These are phyloP conservation scores for Yueomyces sp. DNA, from an alignment of 805 yeast genomes.

Conservation along the genomic window DNA sequence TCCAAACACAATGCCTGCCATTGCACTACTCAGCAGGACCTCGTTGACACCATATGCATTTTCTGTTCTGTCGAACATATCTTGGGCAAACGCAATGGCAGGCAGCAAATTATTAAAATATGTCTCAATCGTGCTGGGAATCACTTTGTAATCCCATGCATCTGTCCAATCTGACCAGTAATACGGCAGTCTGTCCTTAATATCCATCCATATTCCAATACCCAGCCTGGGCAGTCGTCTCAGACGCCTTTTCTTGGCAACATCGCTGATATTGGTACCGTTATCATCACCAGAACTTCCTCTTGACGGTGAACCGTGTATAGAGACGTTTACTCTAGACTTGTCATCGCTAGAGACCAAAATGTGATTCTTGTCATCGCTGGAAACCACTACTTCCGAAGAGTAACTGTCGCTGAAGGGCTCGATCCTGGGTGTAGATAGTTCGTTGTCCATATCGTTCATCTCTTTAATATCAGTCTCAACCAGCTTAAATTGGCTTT, in stretches of 20 bases:
- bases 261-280: neutral
- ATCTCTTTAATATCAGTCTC: too few relatives aligned
- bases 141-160: conserved; percentile 71
- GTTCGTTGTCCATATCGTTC: too few relatives aligned
- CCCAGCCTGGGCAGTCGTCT: conserved; percentile 15
- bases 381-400: too few relatives aligned
- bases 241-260: neutral
- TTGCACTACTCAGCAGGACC: conserved; percentile 65
- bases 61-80: conserved; percentile 85
- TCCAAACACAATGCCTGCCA: conserved; percentile 86
- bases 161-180: conserved; percentile 73
- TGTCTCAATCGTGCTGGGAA: conserved; percentile 72
- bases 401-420: too few relatives aligned
- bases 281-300: neutral
- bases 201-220: conserved; percentile 25
- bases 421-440: too few relatives aligned
- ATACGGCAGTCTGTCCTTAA: conserved; percentile 37
- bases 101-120: conserved; percentile 87
- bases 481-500: too few relatives aligned
- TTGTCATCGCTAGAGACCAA: too few relatives aligned
- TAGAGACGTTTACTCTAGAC: neutral
- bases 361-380: too few relatives aligned
- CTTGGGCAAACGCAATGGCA: conserved; percentile 92
- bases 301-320: neutral
- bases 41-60: conserved; percentile 88